Evolutionary conservation across 2,329 filamentous ascomycete species (phyloP), one percentile per base, ranked within the genome.

Genomic region (Bertia moriformis): DNA sequence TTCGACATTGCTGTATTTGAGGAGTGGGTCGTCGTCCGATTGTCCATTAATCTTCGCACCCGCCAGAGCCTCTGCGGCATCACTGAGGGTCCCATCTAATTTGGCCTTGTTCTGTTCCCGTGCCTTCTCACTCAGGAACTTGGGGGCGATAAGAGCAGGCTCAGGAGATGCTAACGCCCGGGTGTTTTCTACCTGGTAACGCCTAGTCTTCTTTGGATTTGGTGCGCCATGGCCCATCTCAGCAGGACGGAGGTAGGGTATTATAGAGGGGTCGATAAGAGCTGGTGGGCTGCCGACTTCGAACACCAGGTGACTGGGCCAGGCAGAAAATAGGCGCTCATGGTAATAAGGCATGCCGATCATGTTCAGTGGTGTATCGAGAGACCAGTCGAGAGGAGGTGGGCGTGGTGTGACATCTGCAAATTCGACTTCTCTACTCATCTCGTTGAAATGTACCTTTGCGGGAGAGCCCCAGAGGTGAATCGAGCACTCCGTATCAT

Each of bases 391-490:
- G 44, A 77, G 56, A 20, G 56, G 52, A 4, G 61, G 55, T 3
- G 64, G 57, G n/a, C 65, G 63, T 4, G 67, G 60, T 27, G 67
- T 53, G 14, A 67, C 58, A 47, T 83, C 76, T 14, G 74, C 67
- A 55, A 82, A 79, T 44, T 83, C 78, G 0, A 70, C 73, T 17
- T 78, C 74, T 49, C 73, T 75, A 49, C 71, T 75, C 51, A 78
- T 71, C 48, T 84, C 79, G 29, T 78, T 77, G 55, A 84, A 84
- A 39, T 78, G 74, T 22, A 82, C 65, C 48, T 81, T 82, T 5
- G 73, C 63, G 0, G 73, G 76, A 3, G 78, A 81, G 0, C 78
- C 80, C 78, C 79, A 85, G 4, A 85, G 59, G 47, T 81, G 75
- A 39, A 84, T 63, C 37, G 72, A 65, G 40, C 71, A 76, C 45